Conservation (phyloP, 768 basidiomycete genomes). For the Agrocybe praecox region DNA sequence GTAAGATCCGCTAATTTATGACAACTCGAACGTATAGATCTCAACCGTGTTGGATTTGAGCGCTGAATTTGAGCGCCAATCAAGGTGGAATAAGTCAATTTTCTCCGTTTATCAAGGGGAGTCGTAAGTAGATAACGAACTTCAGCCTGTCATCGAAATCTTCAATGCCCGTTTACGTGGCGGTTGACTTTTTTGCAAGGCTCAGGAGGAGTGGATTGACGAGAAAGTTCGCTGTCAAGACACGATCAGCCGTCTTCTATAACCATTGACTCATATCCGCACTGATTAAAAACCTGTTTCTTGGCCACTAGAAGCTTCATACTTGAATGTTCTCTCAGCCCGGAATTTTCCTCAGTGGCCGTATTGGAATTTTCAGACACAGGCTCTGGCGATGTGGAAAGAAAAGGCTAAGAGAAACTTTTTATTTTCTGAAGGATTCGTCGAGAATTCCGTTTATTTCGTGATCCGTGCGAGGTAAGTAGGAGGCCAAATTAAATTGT, state of each 20-base stretch:
- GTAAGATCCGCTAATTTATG: not conserved
- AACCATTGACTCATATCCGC: constrained; percentile 18
- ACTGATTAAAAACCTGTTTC: constrained; percentile 5
- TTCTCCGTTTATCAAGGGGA: not conserved
- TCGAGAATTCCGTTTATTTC: constrained; percentile 26
- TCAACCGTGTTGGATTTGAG: no score
- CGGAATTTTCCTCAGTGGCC: not conserved
- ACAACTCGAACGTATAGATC: not conserved
- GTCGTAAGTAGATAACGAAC: not conserved
- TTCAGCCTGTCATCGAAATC: not conserved
- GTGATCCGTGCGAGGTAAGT: constrained; percentile 22
- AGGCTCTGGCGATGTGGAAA: no score
- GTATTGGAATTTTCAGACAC: no score
- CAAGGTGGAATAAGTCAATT: constrained; percentile 11
- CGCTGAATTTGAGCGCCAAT: constrained; percentile 21
- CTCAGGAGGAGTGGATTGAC: constrained; percentile 11
- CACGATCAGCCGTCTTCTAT: constrained; percentile 15
- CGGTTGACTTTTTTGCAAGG: not conserved
- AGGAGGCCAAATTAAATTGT: constrained; percentile 7
- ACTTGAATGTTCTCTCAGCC: not conserved
- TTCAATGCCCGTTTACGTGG: not conserved
- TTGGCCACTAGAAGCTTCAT: not conserved
- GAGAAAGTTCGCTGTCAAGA: constrained; percentile 20
- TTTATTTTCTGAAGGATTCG: not conserved
- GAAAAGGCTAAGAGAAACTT: no score